Base-by-base conservation (phyloP, 257 asterid species). In the Agastache rugosa region DNA sequence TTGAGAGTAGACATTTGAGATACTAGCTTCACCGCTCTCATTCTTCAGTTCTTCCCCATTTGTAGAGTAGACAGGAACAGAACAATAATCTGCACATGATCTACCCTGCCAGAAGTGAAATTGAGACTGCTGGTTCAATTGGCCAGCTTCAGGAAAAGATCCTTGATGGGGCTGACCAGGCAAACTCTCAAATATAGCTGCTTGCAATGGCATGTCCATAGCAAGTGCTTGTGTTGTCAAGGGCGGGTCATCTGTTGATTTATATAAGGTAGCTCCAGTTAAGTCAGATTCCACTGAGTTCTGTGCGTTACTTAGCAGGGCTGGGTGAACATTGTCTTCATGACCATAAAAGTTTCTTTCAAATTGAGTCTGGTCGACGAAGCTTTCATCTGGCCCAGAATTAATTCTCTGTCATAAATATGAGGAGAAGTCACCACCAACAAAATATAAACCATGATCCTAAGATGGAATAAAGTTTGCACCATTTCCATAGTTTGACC, bases 1-100 rank as follows among this genome's bases (percentile, higher is more conserved):
- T 81, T 93, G 96, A 42, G 97, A 91, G 71, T 84, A 87, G 53
- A 75, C 81, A 80, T 76, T 82, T 56, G 98, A 85, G 72, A 75
- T 61, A 53, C 79, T 79, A 69, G 89, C 74, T 79, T 83, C 91
- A 59, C 77, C 90, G 62, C 67, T 82, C 34, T 80, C 88, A 50
- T 72, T 55, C 67, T 76, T 85, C 78, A 48, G 77, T 80, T 86
- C 91, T 77, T 86, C 85, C 64, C 72, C 88, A 69, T 74, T 82
- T 58, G 82, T 25, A n/a, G 78, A 66, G 72, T 70, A 77, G 17
- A 75, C 55, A 25, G 84, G 90, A 75, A 81, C 68, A 23, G 87
- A 79, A 67, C 85, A 83, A 61, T 85, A 83, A 54, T 83, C 78
- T 47, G 79, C 78, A 73, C 75, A 79, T 8, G 86, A 82, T 74